Percentiles rank a stretch among this genome's conserved stretches.
These are phyloP conservation scores for Solanum microdontum DNA, from an alignment of 257 asterid genomes.

Conservation along the genomic window DNA sequence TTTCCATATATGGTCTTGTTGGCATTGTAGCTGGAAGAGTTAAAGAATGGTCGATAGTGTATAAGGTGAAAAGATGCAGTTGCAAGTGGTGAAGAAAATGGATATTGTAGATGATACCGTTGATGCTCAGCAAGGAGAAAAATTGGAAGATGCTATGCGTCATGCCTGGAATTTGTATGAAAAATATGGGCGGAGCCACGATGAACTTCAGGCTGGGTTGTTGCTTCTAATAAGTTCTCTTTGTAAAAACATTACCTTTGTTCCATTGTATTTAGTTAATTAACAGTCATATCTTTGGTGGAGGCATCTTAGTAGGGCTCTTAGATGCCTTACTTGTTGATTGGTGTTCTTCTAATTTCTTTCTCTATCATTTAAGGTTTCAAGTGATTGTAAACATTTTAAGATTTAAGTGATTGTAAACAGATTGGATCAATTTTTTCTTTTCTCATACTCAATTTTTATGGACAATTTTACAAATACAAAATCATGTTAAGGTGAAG, in stretches of 20 bases:
- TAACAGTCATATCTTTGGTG: not conserved
- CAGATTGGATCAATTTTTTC: not conserved
- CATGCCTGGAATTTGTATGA: conserved; percentile 94
- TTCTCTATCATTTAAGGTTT: not conserved
- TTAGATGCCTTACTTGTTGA: not conserved
- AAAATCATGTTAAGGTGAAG: not conserved
- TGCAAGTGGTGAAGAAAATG: conserved; percentile 9
- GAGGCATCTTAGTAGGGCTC: not conserved
- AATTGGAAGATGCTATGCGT: conserved; percentile 82
- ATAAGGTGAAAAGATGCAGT: conserved; percentile 12
- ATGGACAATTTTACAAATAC: not conserved
- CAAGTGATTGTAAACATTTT: not conserved
- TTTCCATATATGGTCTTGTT: not conserved
- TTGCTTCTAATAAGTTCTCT: not conserved
- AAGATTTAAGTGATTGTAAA: not conserved
- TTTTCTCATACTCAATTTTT: not conserved
- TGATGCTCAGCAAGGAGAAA: conserved; percentile 47
- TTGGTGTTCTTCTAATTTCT: not conserved
- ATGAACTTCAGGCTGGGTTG: conserved; percentile 71
- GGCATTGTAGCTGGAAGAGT: conserved; percentile 53
- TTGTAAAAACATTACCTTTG: not conserved
- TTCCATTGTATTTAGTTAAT: not conserved
- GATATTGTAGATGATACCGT: conserved; percentile 45
- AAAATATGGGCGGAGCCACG: conserved; percentile 92
- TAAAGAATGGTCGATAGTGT: conserved; percentile 27